Evolutionary conservation across 78 protist genomes (phyloP), one percentile per base, ranked within the genome.

Genomic region (Trichosphaerium sp.): DNA sequence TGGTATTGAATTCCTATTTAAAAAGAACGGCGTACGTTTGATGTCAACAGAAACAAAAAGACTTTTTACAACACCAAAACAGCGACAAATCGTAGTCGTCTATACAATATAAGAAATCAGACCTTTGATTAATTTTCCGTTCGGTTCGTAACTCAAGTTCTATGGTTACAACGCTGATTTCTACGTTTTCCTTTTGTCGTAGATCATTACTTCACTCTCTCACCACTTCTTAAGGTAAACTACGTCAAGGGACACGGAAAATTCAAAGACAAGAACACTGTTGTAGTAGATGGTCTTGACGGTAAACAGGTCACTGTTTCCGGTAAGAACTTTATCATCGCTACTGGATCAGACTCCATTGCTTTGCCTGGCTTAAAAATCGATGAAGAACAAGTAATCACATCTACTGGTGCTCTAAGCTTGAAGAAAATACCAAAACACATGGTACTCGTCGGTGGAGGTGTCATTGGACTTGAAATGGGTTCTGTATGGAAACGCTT

Each of bases 381-480:
- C 21, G 97, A 92, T 74, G 98, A 91, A 78, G 58, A 87, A 61
- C 14, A 11, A 6, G 76, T 97, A 51, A 80, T 93, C 37, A 69
- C 95, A 1, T 91, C 96, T 14, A 95, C 97, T 8, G 99, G 99
- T n/a, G 97, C 97, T 0, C 87, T 96, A 4, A 14, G 80, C 6
- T 60, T 97, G 32, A 26, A 42, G 42, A 21, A 58, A 63, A 88
- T 95, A n/a, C 99, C 99, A 51, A 68, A 94, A 85, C 51, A 71
- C 29, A 12, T 97, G 71, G 64, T 92, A 18, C 90, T 95, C n/a
- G 77, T 95, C 28, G 98, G 99, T 14, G 99, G 90, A 14, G 99
- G 99, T 26, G 99, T 97, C 28, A 97, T 97, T 63, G 99, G 99
- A 58, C 84, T 97, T 10, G 99, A 97, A 76, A 48, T 94, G 73